Base-by-base conservation (phyloP, 1,139 yeast species). In the Protomyces gravidus region DNA sequence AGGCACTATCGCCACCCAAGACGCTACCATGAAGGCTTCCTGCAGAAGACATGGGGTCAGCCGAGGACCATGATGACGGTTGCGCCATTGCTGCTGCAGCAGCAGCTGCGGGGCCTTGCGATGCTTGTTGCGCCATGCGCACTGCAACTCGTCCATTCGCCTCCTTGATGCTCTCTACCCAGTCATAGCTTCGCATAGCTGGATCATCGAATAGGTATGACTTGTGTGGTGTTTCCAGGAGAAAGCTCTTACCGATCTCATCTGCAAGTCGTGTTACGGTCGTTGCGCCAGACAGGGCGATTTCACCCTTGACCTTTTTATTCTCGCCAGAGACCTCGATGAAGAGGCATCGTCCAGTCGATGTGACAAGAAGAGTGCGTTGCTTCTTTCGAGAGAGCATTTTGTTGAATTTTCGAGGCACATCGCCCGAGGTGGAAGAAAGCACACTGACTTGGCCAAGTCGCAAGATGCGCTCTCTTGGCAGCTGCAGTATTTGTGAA, bases 401-500 rank as follows among this genome's bases (percentile, higher is more conserved):
- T 33, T 46, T 53, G 51, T 53, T 45, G 39, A 53, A 53, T 19
- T 53, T 53, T n/a, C 58, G 50, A 9, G 53, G 47, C 21, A 42
- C 36, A 19, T 57, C 27, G 53, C 53, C 60, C 7, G 48, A 33
- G n/a, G 61, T 45, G 21, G 60, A 50, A 1, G 55, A 45, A 52
- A 51, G 33, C 25, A 60, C 55, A 23, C 27, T 46, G 32, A 60
- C 50, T n/a, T 48, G 60, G 5, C 62, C 62, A 26, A 57, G 56
- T 11, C 58, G 57, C 46, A 60, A 40, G 46, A 61, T 60, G 48
- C 62, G 53, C 26, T 69, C 64, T 68, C 72, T 51, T 49, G n/a
- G 72, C 68, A 13, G 72, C 64, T 7, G 69, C 58, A 27, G 71
- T 61, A 5, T 69, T 65, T 19, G 62, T 49, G 36, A 66, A 62